phyloP scores from a whole-genome alignment of 225 moss, liverwort and hornwort genomes.

The Antitrichia curtipendula region DNA sequence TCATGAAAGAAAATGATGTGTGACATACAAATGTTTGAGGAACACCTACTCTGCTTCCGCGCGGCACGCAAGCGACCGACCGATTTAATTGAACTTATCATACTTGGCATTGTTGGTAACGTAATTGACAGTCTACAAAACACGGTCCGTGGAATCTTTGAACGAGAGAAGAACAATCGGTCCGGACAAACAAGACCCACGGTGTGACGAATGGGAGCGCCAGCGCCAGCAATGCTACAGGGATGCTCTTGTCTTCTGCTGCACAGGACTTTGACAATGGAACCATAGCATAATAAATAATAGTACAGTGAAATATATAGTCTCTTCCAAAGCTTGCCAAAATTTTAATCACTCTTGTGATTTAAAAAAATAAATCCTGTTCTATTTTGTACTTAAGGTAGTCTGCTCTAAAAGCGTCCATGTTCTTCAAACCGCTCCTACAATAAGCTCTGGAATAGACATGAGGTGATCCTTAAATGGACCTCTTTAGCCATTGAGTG shows the following conservation, averaged over 20 bases:
- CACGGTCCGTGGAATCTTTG: neutral
- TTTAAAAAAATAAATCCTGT: neutral
- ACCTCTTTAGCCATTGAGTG: too few relatives aligned
- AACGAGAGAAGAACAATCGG: neutral
- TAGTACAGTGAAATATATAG: slow-evolving; percentile 5
- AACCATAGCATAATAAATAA: neutral
- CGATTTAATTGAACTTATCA: neutral
- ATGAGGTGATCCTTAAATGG: too few relatives aligned
- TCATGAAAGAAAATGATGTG: neutral
- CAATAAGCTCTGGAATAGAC: too few relatives aligned
- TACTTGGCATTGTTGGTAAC: neutral
- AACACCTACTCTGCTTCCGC: neutral
- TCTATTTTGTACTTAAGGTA: neutral
- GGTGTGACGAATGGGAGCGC: neutral
- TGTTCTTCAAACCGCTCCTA: too few relatives aligned
- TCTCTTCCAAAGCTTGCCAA: neutral
- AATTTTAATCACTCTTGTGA: neutral
- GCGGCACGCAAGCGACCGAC: neutral
- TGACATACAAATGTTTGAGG: slow-evolving; percentile 2
- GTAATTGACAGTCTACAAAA: neutral
- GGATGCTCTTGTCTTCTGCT: neutral
- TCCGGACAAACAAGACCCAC: neutral
- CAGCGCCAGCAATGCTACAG: neutral
- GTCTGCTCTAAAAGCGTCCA: too few relatives aligned
- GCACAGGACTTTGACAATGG: neutral